Conservation (phyloP, 306 rosid genomes). For the Fragaria vesca region DNA sequence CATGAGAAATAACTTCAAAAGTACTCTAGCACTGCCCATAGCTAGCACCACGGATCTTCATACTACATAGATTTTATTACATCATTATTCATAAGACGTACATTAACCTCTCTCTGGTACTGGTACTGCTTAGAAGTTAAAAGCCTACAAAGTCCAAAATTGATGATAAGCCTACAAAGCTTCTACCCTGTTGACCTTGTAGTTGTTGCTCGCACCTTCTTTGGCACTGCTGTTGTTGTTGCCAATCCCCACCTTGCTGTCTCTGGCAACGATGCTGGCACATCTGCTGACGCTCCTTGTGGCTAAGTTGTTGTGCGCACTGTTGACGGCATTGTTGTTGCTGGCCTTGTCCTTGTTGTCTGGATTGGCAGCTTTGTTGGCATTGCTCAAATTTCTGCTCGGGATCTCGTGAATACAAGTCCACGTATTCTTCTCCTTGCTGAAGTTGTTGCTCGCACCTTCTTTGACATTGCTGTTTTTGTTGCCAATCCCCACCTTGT, state of each 20-base stretch:
- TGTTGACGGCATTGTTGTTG: neutral
- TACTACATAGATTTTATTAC: neutral
- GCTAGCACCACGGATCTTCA: neutral
- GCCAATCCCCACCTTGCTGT: neutral
- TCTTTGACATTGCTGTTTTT: neutral
- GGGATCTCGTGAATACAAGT: neutral
- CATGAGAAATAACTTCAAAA: neutral
- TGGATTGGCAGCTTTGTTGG: neutral
- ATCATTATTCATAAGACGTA: neutral
- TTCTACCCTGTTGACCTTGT: neutral
- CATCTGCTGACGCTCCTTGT: neutral
- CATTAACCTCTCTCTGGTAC: neutral
- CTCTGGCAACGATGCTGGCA: neutral
- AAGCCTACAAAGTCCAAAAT: neutral
- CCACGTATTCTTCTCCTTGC: neutral
- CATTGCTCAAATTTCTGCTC: constrained; percentile 4
- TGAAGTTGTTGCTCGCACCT: constrained; percentile 2
- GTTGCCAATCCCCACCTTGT: neutral
- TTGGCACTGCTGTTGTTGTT: neutral
- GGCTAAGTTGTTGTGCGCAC: neutral
- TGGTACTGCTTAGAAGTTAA: neutral
- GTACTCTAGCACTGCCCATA: neutral
- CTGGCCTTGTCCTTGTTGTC: neutral
- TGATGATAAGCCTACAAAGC: neutral
- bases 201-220: neutral